phyloP scores from a whole-genome alignment of 495 filamentous ascomycete genomes.

The Penicillium robsamsonii region DNA sequence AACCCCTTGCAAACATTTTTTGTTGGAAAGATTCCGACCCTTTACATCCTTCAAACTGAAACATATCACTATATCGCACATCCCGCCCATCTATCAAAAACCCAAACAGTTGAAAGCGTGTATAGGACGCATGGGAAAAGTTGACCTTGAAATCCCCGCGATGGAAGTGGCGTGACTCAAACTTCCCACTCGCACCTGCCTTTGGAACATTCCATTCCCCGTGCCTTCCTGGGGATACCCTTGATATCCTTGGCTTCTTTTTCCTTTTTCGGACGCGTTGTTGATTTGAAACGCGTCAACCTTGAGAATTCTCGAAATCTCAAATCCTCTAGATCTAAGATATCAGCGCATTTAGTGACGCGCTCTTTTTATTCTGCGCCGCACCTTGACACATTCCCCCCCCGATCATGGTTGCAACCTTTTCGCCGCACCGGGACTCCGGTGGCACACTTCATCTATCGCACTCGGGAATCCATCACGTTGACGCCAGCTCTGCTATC shows the following conservation, averaged over 20 bases:
- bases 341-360: background rate
- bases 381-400: conserved; percentile 23
- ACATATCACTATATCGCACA: background rate
- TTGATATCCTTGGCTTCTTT: background rate
- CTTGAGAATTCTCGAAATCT: background rate
- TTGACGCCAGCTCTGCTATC: conserved; percentile 73
- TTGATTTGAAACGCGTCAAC: conserved; percentile 3
- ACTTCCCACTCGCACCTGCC: conserved; percentile 7
- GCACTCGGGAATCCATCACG: conserved; percentile 75
- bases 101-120: background rate
- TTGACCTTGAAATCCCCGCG: conserved; percentile 4
- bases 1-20: conserved; percentile 27
- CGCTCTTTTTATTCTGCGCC: conserved; percentile 21
- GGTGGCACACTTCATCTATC: conserved; percentile 82
- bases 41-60: background rate
- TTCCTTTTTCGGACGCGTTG: background rate
- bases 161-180: conserved; percentile 7
- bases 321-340: background rate
- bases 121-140: background rate
- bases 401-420: conserved; percentile 50
- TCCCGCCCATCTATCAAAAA: too few relatives aligned
- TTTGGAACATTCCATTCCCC: conserved; percentile 7
- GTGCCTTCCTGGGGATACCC: conserved; percentile 2
- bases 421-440: conserved; percentile 57
- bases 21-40: conserved; percentile 7